A percentile compares a stretch with the other conserved stretches of the same genome.
These are phyloP conservation scores for Thamnidium elegans DNA, from an alignment of 192 early-diverging fungal species.

Conservation along the genomic window DNA sequence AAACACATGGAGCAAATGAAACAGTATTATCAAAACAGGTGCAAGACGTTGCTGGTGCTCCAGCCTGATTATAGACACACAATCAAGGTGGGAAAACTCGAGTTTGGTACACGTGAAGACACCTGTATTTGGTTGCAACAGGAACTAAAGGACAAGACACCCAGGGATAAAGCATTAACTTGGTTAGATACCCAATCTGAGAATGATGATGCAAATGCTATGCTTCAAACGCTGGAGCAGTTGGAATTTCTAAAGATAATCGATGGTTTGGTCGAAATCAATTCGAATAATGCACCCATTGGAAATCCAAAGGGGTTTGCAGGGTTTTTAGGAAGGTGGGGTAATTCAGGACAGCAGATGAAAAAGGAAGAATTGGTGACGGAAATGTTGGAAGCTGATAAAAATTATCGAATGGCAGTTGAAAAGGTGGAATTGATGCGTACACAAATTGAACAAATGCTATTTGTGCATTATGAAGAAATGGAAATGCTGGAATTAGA, in stretches of 20 bases:
- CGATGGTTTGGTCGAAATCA: too few relatives aligned
- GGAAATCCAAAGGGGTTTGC: background rate
- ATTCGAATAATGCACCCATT: too few relatives aligned
- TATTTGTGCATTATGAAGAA: conserved; percentile 52
- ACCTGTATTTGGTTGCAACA: background rate
- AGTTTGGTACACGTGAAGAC: background rate
- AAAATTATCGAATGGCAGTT: conserved; percentile 58
- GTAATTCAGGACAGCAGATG: background rate
- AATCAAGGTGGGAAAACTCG: background rate
- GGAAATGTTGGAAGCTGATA: conserved; percentile 59
- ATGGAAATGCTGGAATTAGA: conserved; percentile 49
- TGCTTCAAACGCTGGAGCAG: too few relatives aligned
- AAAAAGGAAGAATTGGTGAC: conserved; percentile 23
- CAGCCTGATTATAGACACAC: background rate
- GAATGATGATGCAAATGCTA: background rate
- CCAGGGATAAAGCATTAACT: background rate
- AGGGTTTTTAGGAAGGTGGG: conserved; percentile 6
- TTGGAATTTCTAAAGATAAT: too few relatives aligned
- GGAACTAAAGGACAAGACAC: background rate
- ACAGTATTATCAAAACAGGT: background rate
- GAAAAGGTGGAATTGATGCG: conserved; percentile 61
- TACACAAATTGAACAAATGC: conserved; percentile 60
- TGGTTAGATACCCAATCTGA: background rate
- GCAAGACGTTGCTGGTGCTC: background rate
- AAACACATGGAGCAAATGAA: conserved; percentile 5